Base-by-base conservation (phyloP, 805 yeast genomes). In the Sungouiella thailandica region DNA sequence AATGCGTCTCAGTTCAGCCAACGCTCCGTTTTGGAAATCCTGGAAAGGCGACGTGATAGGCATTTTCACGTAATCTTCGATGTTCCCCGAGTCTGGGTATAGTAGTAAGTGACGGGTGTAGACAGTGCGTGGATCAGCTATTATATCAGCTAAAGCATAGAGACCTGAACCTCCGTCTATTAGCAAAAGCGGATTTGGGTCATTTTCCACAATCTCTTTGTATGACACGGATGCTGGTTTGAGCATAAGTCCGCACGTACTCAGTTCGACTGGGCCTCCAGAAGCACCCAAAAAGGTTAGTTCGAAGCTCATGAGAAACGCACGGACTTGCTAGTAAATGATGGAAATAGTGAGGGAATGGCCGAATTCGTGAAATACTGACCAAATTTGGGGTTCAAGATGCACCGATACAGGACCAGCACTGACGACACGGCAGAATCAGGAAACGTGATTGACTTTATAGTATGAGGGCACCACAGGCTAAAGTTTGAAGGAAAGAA, bases 81-180 rank as follows among this genome's bases (percentile, higher is more conserved):
- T 32, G 4, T 40, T 42, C 28, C 52, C 23, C 3, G 68, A 44
- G 39, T 66, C 68, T 5, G 46, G 36, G 40, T 69, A 68, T 19
- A 54, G 40, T 13, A 37, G 34, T n/a, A 58, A 39, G 17, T 57
- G 46, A 22, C 34, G 40, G 24, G 37, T 39, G 7, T 36, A 32
- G 6, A 27, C 20, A 4, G 25, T 17, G 5, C 17, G 25, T 28
- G 57, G 63, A 35, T 51, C 44, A 31, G 49, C 41, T 10, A 65
- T 56, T 25, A 57, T 52, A 25, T 76, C 76, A 1, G 73, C 51
- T 6, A 87, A 53, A 27, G 72, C 72, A 2, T 76, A 60, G 18
- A 83, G 43, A 1, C 95, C 89, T 2, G 82, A 64, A 1, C 97
- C 97, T 1, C 86, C 94, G 51, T 88, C 97, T 8, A 88, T 56